Percentiles rank a stretch among this genome's conserved stretches.
Conservation (phyloP, 345 rosid species). For the Microthlaspi erraticum region DNA sequence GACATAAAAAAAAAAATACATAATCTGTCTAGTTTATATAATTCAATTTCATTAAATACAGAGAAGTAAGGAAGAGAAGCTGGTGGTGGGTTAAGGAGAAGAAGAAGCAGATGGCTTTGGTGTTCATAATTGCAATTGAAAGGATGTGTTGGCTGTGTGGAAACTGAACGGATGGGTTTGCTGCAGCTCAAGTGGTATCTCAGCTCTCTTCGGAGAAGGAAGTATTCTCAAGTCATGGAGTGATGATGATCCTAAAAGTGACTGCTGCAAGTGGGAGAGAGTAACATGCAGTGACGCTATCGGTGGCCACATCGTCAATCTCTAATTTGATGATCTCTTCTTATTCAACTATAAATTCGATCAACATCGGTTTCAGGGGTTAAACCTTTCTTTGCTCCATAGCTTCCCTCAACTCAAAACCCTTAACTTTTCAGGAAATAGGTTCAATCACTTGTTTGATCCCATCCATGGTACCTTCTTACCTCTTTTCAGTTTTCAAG, state of each 20-base stretch:
- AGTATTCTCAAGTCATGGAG: conserved; percentile 34
- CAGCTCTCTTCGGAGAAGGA: neutral
- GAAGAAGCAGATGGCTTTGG: conserved; percentile 9
- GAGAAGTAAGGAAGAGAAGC: neutral
- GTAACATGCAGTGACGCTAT: conserved; percentile 16
- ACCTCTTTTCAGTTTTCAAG: too few relatives aligned
- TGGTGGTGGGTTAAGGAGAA: neutral
- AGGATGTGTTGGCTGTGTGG: conserved; percentile 20
- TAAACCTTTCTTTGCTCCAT: conserved; percentile 31
- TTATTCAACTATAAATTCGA: too few relatives aligned
- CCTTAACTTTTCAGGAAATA: conserved; percentile 27
- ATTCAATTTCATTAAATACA: neutral
- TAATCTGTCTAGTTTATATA: neutral
- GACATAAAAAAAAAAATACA: neutral
- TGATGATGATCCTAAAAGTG: conserved; percentile 5
- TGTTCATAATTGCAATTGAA: conserved; percentile 7
- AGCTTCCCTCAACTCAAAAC: conserved; percentile 32
- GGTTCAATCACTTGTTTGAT: conserved; percentile 22
- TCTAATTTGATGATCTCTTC: too few relatives aligned
- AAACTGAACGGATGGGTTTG: conserved; percentile 26
- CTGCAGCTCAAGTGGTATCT: conserved; percentile 30
- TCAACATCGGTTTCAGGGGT: too few relatives aligned
- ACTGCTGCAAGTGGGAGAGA: conserved; percentile 40
- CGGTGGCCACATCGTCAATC: conserved; percentile 9
- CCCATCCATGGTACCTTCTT: conserved; percentile 23